Base-by-base conservation (phyloP, 768 basidiomycete genomes). In the Harrya chromipes region DNA sequence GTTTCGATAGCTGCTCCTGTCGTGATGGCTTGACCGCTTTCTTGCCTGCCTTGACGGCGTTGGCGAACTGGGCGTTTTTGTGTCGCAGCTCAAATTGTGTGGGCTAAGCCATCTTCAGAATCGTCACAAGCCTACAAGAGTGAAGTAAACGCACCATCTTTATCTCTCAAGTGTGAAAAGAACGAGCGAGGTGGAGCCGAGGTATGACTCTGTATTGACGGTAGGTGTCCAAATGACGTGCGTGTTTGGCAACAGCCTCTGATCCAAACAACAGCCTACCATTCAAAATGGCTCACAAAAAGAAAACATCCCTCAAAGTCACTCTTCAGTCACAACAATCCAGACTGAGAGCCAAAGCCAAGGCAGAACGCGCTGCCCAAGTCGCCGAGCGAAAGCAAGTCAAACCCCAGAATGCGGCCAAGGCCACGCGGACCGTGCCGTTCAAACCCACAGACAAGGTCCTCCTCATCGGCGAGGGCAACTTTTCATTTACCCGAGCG, bases 401-500 rank as follows among this genome's bases (percentile, higher is more conserved):
- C 69, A 56, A 48, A 41, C 49, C 57, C 13, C 49, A 34, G 43
- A 49, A 38, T 56, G 70, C 48, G 56, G 70, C 44, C 74, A 82
- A 63, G 61, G 70, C 61, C 20, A 73, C 62, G n/a, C 70, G 74
- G 1, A 86, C 79, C 0, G 73, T 87, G 9, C 89, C 88, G 0
- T 90, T 89, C 67, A 66, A 64, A 13, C 62, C 79, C 0, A 82
- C 79, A 8, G 84, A 90, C 61, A 79, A 65, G 41, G 85, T 91
- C 29, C 74, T 90, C 19, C 76, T 95, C 26, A 72, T 98, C 45
- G 95, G 94, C 9, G 95, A 98, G 73, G 95, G 92, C 11, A 91
- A 97, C 66, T 97, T 98, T 62, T 95, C 94, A 1, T 98, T 90
- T 59, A 78, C 93, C 3, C 81, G 80, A 23, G 84, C 93, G 14